Conservation (phyloP, 2,329 filamentous ascomycete species). For the Sclerotinia subarctica region DNA sequence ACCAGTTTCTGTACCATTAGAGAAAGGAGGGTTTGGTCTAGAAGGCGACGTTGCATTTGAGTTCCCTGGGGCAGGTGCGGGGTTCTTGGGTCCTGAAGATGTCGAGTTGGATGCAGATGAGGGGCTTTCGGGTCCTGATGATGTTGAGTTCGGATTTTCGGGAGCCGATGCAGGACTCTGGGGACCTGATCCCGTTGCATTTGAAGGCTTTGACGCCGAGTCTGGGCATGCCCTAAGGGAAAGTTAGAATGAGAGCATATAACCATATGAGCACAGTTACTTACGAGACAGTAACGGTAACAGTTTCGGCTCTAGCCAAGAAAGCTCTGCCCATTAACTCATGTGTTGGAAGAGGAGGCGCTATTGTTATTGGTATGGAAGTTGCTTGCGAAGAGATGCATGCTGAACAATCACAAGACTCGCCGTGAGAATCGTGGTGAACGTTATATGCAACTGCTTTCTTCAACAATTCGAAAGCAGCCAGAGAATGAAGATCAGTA, state of each 20-base stretch:
- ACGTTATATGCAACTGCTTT: background rate
- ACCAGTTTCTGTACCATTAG: slow-evolving; percentile 3
- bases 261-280: background rate
- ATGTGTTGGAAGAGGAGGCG: slow-evolving; percentile 12
- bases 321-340: slow-evolving; percentile 13
- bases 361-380: slow-evolving; percentile 7
- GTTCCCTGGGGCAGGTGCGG: background rate
- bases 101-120: background rate
- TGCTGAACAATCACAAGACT: slow-evolving; percentile 14
- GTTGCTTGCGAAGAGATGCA: background rate
- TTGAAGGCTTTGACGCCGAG: background rate
- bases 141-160: background rate
- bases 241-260: background rate
- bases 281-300: slow-evolving; percentile 16
- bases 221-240: slow-evolving; percentile 3
- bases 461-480: slow-evolving; percentile 17
- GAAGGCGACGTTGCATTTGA: slow-evolving; percentile 6
- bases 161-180: background rate
- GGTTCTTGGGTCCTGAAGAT: background rate
- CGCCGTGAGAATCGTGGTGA: slow-evolving; percentile 7
- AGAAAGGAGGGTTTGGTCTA: slow-evolving; percentile 12
- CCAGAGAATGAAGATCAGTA: slow-evolving; percentile 14
- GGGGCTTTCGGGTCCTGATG: background rate
- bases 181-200: background rate
- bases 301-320: slow-evolving; percentile 5